Evolutionary conservation across 2,329 filamentous ascomycete species (phyloP).

Genomic region (Colletotrichum endophyticum): DNA sequence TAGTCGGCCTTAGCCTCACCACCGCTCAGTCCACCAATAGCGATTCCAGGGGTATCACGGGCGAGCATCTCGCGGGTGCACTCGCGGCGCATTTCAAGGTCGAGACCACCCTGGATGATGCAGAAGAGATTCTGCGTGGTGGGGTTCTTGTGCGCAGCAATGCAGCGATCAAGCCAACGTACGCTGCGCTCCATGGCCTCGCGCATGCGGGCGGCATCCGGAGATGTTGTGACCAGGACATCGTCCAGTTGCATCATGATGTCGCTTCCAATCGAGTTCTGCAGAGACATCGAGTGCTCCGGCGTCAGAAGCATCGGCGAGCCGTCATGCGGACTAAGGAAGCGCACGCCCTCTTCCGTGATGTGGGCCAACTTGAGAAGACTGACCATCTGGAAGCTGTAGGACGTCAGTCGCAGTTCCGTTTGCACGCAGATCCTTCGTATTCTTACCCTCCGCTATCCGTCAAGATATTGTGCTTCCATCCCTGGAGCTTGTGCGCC

Average conservation of each 20-base stretch:
- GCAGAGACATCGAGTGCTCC: conserved; percentile 93
- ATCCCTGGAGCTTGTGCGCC: conserved; percentile 92
- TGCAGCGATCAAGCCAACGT: conserved; percentile 95
- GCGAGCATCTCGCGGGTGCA: conserved; percentile 89
- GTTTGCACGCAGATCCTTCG: background rate
- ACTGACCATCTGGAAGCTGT: conserved; percentile 99
- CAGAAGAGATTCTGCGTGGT: conserved; percentile 92
- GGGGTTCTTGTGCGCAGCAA: conserved; percentile 85
- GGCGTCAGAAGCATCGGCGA: conserved; percentile 96
- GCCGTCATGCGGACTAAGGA: conserved; percentile 95
- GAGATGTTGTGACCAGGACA: conserved; percentile 94
- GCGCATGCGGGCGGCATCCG: conserved; percentile 84
- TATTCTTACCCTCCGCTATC: conserved; percentile 69
- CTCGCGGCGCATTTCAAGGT: conserved; percentile 81
- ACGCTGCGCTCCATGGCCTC: conserved; percentile 96
- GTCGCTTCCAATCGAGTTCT: conserved; percentile 97
- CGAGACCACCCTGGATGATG: conserved; percentile 95
- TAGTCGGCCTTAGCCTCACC: conserved; percentile 95
- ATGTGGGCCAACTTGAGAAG: conserved; percentile 90
- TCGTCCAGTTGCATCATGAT: conserved; percentile 99
- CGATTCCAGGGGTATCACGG: conserved; percentile 92
- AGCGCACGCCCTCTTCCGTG: conserved; percentile 94
- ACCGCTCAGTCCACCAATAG: conserved; percentile 92
- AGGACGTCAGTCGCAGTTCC: conserved; percentile 1
- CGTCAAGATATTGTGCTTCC: conserved; percentile 94